phyloP scores from a whole-genome alignment of 805 yeast species.

The Saccharomycopsis capsularis region DNA sequence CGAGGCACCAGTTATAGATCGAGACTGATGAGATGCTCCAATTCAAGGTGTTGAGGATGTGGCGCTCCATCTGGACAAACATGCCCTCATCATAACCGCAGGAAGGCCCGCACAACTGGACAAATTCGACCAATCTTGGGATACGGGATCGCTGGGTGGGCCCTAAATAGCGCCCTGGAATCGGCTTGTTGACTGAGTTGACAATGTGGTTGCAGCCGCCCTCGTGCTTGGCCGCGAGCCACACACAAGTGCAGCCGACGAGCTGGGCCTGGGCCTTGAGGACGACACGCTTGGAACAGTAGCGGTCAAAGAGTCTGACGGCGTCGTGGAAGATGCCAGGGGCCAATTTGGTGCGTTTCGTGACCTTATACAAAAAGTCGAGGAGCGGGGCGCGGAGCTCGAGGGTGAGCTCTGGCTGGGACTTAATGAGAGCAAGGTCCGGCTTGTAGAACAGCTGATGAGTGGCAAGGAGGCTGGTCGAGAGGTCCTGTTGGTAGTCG shows the following conservation, averaged over 20 bases:
- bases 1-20: slow-evolving; percentile 40
- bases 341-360: slow-evolving; percentile 55
- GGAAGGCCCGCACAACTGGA: slow-evolving; percentile 60
- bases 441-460: slow-evolving; percentile 32
- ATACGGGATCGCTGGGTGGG: slow-evolving; percentile 71
- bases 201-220: slow-evolving; percentile 68
- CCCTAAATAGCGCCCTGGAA: slow-evolving; percentile 57
- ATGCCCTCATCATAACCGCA: slow-evolving; percentile 48
- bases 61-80: slow-evolving; percentile 73
- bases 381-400: slow-evolving; percentile 61
- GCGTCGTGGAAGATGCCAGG: slow-evolving; percentile 62
- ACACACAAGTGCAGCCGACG: slow-evolving; percentile 84
- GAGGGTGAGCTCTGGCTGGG: slow-evolving; percentile 77
- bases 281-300: slow-evolving; percentile 81
- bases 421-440: slow-evolving; percentile 56
- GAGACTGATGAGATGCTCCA: slow-evolving; percentile 69
- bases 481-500: slow-evolving; percentile 51
- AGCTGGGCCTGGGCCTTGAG: slow-evolving; percentile 81
- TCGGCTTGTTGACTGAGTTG: slow-evolving; percentile 40
- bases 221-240: slow-evolving; percentile 82
- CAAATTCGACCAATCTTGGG: slow-evolving; percentile 66
- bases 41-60: slow-evolving; percentile 60
- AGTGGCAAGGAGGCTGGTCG: slow-evolving; percentile 27
- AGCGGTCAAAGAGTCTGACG: slow-evolving; percentile 77
- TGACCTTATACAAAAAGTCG: slow-evolving; percentile 70